Conservation (phyloP, 176 grass and related monocot species). For the Rhynchospora pubera region DNA sequence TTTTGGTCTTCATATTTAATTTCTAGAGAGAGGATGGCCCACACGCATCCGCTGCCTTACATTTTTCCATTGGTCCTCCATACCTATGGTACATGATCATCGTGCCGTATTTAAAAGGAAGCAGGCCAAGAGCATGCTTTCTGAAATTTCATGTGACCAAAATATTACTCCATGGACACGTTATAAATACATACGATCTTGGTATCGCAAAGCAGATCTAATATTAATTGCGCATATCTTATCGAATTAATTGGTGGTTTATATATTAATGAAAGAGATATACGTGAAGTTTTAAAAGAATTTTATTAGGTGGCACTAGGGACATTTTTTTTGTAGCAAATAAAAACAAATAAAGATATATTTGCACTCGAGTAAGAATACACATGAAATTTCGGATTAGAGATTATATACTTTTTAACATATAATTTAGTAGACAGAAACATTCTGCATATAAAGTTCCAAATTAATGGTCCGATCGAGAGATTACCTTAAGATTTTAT, state of each 20-base stretch:
- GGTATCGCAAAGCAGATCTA: background rate
- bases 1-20: background rate
- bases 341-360: background rate
- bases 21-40: background rate
- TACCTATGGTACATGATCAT: background rate
- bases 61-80: background rate
- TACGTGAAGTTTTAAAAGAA: background rate
- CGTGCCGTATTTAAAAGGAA: background rate
- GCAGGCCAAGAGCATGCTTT: background rate
- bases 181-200: background rate
- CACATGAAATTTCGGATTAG: too few species aligned
- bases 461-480: too few species aligned
- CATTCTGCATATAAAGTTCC: background rate
- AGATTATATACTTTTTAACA: too few species aligned
- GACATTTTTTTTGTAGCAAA: background rate
- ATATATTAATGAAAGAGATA: background rate
- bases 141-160: background rate
- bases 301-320: background rate
- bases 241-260: background rate
- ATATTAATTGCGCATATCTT: background rate
- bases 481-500: background rate
- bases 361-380: too few species aligned
- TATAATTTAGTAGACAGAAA: too few species aligned
- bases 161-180: background rate
- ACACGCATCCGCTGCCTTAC: background rate